These are phyloP conservation scores for Clarireedia monteithiana DNA, from an alignment of 2,329 filamentous ascomycete genomes.

Conservation along the genomic window DNA sequence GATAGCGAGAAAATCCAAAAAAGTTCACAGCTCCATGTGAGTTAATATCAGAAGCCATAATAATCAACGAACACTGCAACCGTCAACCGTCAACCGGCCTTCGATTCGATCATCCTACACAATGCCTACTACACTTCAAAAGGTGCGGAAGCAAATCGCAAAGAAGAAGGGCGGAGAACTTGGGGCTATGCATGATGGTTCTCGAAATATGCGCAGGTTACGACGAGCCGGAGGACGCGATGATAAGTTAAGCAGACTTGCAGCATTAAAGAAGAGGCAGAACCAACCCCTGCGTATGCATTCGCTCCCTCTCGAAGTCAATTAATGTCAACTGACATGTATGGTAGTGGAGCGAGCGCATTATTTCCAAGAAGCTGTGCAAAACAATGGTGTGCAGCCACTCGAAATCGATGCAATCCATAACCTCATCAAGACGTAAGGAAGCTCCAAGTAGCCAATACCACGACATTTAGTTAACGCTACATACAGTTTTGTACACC, in stretches of 20 bases:
- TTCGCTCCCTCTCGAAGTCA: neutral
- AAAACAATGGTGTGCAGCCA: conserved; percentile 41
- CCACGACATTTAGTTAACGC: neutral
- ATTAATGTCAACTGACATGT: conserved; percentile 11
- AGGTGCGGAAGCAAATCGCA: conserved; percentile 80
- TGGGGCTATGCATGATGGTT: conserved; percentile 76
- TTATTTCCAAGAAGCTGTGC: conserved; percentile 64
- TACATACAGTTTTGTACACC: conserved; percentile 49
- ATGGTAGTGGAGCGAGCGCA: conserved; percentile 54
- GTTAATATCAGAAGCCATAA: neutral
- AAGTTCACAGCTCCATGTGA: neutral
- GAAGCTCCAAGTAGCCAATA: conserved; percentile 23
- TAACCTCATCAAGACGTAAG: conserved; percentile 53
- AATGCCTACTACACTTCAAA: conserved; percentile 73
- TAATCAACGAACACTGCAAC: neutral
- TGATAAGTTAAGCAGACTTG: conserved; percentile 69
- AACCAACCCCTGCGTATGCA: conserved; percentile 63
- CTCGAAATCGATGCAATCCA: conserved; percentile 51
- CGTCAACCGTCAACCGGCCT: neutral
- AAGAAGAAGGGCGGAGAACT: conserved; percentile 77
- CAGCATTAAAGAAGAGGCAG: conserved; percentile 60
- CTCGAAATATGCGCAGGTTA: conserved; percentile 74
- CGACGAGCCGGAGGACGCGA: conserved; percentile 75
- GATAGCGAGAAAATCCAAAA: conserved; percentile 17
- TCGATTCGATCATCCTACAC: neutral